Percentiles rank a stretch among this genome's conserved stretches.
phyloP scores from a whole-genome alignment of 257 asterid genomes.

The Nicotiana sylvestris region DNA sequence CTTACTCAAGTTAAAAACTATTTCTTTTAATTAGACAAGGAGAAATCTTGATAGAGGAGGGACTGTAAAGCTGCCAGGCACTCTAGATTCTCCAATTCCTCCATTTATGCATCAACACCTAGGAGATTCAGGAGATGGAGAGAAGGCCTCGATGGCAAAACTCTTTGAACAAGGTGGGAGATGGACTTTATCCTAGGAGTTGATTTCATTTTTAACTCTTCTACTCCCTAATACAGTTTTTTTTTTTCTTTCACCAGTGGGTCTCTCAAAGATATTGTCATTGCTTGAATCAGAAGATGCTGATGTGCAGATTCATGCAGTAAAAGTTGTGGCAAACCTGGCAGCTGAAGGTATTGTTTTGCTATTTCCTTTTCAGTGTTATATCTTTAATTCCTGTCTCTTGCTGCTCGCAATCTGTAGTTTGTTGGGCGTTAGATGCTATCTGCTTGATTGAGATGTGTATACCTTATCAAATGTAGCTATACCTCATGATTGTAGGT shows the following conservation, averaged over 20 bases:
- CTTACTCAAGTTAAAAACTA: neutral
- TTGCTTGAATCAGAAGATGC: conserved; percentile 84
- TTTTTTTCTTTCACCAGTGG: conserved; percentile 45
- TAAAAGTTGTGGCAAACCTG: conserved; percentile 87
- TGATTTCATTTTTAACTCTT: neutral
- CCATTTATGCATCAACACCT: conserved; percentile 45
- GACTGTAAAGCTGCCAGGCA: conserved; percentile 30
- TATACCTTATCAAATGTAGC: neutral
- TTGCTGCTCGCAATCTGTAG: neutral
- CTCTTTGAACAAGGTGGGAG: conserved; percentile 82
- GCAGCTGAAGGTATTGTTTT: conserved; percentile 81
- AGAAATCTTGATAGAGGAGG: conserved; percentile 55
- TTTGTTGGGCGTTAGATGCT: neutral
- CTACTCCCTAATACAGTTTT: conserved; percentile 11
- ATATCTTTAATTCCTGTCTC: neutral
- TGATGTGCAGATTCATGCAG: conserved; percentile 89
- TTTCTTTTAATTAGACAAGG: conserved; percentile 45
- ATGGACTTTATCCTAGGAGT: neutral
- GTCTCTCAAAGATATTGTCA: conserved; percentile 79
- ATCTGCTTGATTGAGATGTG: neutral
- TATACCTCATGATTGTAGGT: neutral
- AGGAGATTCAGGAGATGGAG: conserved; percentile 56
- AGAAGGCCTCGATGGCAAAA: conserved; percentile 60
- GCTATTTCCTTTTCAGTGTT: neutral
- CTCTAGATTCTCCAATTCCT: conserved; percentile 46